Base-by-base conservation (phyloP, 306 rosid genomes). In the Citrullus colocynthis region DNA sequence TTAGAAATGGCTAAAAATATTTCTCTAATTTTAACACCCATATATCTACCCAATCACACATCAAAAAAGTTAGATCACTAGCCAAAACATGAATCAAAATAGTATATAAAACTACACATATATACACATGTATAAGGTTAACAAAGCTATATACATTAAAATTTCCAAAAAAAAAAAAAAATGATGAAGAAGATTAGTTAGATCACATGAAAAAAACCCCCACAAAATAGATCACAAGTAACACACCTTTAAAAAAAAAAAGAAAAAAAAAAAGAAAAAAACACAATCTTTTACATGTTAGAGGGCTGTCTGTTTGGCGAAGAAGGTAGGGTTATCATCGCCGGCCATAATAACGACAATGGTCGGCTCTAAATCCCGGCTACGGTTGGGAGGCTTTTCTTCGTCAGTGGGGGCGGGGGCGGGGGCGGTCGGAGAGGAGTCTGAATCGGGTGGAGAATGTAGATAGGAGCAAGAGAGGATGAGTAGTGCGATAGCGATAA, bases 321-420 rank as follows among this genome's bases (percentile, higher is more conserved):
- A 85, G 85, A 79, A 85, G 6, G 97, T 85, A 28, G 98, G 96
- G 48, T 75, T 89, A 7, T 55, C 79, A 39, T 90, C 96, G 64
- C 98, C 98, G 1, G 97, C 89, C 97, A 94, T 90, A 30, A 91
- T 85, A 15, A 91, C 97, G 71, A 90, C 90, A 49, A 90, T 79
- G 78, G 85, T 82, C 4, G 91, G 86, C 74, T 87, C 88, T 0
- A 79, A 76, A 39, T 77, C 80, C 41, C 0, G 41, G 39, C 14
- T 74, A 6, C 18, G 42, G 76, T 63, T 62, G 51, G 57, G 78
- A 30, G 78, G 18, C 45, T 44, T 59, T 52, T 81, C 74, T 77
- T 78, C 78, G 14, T 79, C 82, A 20, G 74, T 69, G n/a, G 6
- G 9, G 2, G 39, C 1, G 28, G 28, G 28, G 28, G 28, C 18